Percentiles rank a stretch among this genome's conserved stretches.
Evolutionary conservation across 2,329 filamentous ascomycete genomes (phyloP).

Genomic region (Teratosphaeria epicoccoides): DNA sequence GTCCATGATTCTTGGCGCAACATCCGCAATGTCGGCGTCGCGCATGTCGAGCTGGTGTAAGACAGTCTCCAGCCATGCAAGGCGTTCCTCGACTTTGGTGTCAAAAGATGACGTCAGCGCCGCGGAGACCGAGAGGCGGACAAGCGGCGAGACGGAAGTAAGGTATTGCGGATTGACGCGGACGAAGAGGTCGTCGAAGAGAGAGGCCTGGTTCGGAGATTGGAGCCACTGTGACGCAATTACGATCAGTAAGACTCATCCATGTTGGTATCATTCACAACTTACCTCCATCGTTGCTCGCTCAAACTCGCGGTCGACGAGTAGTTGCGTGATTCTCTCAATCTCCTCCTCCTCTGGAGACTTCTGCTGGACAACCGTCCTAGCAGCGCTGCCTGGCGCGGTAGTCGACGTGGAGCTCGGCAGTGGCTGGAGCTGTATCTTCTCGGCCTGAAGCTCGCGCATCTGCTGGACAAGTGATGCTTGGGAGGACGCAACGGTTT

Average conservation of each 20-base stretch:
- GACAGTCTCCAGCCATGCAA: slow-evolving; percentile 49
- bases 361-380: slow-evolving; percentile 30
- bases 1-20: slow-evolving; percentile 50
- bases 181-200: slow-evolving; percentile 54
- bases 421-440: slow-evolving; percentile 4
- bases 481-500: slow-evolving; percentile 58
- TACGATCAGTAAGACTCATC: slow-evolving; percentile 23
- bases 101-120: slow-evolving; percentile 49
- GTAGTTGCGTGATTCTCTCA: slow-evolving; percentile 49
- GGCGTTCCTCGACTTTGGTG: slow-evolving; percentile 43
- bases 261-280: too few species aligned
- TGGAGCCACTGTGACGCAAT: slow-evolving; percentile 44
- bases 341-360: slow-evolving; percentile 46
- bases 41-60: slow-evolving; percentile 41
- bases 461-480: slow-evolving; percentile 53
- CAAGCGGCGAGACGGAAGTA: slow-evolving; percentile 44
- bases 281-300: slow-evolving; percentile 35
- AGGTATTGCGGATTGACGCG: slow-evolving; percentile 48
- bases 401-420: slow-evolving; percentile 5
- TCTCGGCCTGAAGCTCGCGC: slow-evolving; percentile 28
- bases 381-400: slow-evolving; percentile 8
- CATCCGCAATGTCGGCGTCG: slow-evolving; percentile 41
- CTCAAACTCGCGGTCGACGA: slow-evolving; percentile 46
- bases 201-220: slow-evolving; percentile 45
- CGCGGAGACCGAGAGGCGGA: slow-evolving; percentile 50